A percentile compares a stretch with the other conserved stretches of the same genome.
Evolutionary conservation across 179 eudicot species (phyloP).

Genomic region (Beta macrorhiza): DNA sequence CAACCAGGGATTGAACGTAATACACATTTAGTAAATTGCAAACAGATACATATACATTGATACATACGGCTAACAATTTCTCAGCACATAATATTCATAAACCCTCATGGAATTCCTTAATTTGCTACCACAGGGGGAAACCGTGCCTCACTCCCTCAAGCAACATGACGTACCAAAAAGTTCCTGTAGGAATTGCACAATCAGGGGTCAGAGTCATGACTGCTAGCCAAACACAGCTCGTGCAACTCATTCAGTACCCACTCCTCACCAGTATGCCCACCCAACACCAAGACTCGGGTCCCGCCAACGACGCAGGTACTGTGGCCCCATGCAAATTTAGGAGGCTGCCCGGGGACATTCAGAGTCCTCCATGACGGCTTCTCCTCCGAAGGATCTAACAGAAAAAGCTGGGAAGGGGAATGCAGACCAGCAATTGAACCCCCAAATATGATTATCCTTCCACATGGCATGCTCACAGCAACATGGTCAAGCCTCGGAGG

Average conservation of each 20-base stretch:
- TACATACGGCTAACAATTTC: too few species aligned
- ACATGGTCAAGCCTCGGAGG: constrained; percentile 85
- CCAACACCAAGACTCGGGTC: constrained; percentile 73
- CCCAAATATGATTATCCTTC: constrained; percentile 70
- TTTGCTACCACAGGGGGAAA: too few species aligned
- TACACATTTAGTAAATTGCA: not conserved
- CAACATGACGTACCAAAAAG: not conserved
- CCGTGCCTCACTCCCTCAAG: not conserved
- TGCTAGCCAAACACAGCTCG: constrained; percentile 71
- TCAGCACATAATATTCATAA: too few species aligned
- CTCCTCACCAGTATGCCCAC: constrained; percentile 81
- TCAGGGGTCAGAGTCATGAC: constrained; percentile 17
- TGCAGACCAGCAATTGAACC: constrained; percentile 76
- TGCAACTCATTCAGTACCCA: constrained; percentile 77
- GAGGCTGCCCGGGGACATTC: constrained; percentile 76
- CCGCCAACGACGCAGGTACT: constrained; percentile 86
- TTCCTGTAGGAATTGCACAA: not conserved
- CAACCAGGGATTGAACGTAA: not conserved
- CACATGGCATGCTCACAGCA: constrained; percentile 84
- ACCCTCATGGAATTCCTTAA: too few species aligned
- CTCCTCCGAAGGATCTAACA: constrained; percentile 75
- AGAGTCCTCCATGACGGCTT: constrained; percentile 77
- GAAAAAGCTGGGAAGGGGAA: constrained; percentile 74
- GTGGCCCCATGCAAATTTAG: constrained; percentile 86
- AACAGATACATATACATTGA: not conserved